Evolutionary conservation across 225 moss, liverwort and hornwort species (phyloP), one percentile per base, ranked within the genome.

Genomic region (Sphagnum contortum): DNA sequence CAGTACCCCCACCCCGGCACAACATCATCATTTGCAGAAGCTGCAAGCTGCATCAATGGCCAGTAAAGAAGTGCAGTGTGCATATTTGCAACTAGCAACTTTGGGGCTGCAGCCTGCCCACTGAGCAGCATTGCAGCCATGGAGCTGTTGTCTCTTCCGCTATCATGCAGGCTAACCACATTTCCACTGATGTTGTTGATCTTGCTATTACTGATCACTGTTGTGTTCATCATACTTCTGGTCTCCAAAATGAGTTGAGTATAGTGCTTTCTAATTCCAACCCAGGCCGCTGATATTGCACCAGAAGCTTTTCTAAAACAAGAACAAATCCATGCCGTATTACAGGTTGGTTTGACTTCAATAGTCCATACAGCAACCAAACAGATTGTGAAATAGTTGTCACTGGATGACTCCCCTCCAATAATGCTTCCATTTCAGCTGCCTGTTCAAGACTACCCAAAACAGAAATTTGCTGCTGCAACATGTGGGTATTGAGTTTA

Each of bases 41-140:
- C 87, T 55, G 98, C 90, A 64, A 98, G 87, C 80, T 92, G 90
- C 87, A 91, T 98, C 62, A 98, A 75, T 57, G 98, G 98, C 98
- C 98, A 98, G 75, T 98, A 98, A 8, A 98, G 87, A 59, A 93
- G 81, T 2, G 98, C 87, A 71, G 98, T 93, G 9, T 93, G 93
- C 93, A 98, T 98, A 64, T 88, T 91, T 44, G 92, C 93, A 48
- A 98, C 93, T 70, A 98, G 77, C 47, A 90, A 82, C 70, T 91
- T 93, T 45, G 91, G 93, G 44, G 92, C 91, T 51, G 87, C 98
- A 57, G 93, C 98, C 68, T 91, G 90, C 59, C 98, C 98, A 50
- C 79, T 91, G 57, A 98, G 81, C 55, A 98, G 71, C 98, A 98
- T 89, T 61, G 93, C 83, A 47, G 98, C 98, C 77, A 89, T 76